Evolutionary conservation across 768 basidiomycete species (phyloP).

Genomic region (Pleurotus tuber-regium): DNA sequence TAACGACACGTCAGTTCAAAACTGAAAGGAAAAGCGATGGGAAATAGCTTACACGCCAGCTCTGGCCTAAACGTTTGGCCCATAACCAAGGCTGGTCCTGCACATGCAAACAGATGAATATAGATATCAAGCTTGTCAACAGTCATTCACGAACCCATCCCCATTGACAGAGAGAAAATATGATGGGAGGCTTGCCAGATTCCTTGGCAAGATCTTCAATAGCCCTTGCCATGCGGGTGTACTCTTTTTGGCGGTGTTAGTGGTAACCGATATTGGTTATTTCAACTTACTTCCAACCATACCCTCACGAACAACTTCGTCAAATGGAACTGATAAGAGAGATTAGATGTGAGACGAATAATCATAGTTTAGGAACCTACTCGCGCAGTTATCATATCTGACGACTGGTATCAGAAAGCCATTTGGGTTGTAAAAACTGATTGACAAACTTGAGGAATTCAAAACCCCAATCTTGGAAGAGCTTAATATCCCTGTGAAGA

Average conservation of each 20-base stretch:
- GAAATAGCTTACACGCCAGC: constrained; percentile 57
- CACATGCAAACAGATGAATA: background rate
- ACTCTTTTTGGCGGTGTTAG: constrained; percentile 38
- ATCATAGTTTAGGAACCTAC: constrained; percentile 25
- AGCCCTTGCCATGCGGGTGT: constrained; percentile 58
- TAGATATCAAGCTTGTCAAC: too few relatives aligned
- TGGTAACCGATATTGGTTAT: background rate
- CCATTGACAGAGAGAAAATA: constrained; percentile 68
- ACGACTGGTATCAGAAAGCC: background rate
- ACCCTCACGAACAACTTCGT: constrained; percentile 52
- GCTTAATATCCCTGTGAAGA: constrained; percentile 44
- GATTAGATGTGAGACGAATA: background rate
- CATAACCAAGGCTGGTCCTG: constrained; percentile 57
- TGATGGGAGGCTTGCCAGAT: constrained; percentile 51
- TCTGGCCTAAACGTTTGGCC: constrained; percentile 46
- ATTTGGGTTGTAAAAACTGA: background rate
- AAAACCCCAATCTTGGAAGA: constrained; percentile 66
- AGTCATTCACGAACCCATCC: constrained; percentile 54
- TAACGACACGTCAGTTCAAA: constrained; percentile 19
- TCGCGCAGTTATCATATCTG: constrained; percentile 63
- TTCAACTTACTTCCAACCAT: constrained; percentile 48
- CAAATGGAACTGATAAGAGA: constrained; percentile 44
- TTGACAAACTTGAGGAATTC: constrained; percentile 60
- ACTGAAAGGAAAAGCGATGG: background rate
- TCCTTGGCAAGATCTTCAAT: constrained; percentile 45